Evolutionary conservation across 2,329 filamentous ascomycete genomes (phyloP), one percentile per base, ranked within the genome.

Genomic region (Pseudomassariella vexata): DNA sequence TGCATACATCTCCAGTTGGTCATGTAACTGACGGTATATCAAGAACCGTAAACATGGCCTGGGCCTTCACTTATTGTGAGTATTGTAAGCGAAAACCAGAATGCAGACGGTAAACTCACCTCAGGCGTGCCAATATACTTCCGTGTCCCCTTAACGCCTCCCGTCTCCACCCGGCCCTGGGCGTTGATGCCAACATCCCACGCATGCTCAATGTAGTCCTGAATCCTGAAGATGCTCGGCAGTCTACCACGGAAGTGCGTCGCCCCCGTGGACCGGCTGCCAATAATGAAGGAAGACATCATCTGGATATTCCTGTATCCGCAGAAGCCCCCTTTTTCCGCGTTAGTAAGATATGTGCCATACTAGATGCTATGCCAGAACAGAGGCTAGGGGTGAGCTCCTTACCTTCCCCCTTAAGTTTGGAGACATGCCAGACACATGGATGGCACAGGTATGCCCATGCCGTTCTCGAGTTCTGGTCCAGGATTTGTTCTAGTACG

Each of bases 101-200:
- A n/a, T n/a, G n/a, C n/a, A n/a, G n/a, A n/a, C n/a, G 14, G 24
- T 7, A 24, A 15, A 28, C 11, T 11, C 64, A 85, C 85, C 67
- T 96, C 90, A 7, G 86, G 80, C 2, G 90, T 95, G 11, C 90
- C 90, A 46, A 96, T 96, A 52, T 92, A 96, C 56, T 95, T 96
- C 38, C 92, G 76, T 0, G 89, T 95, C n/a, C 81, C 81, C 41
- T 68, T 76, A 41, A 96, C 84, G 1, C 88, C 87, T 3, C 90
- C 90, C 1, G 89, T 95, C 57, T 96, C 87, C 3, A 76, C 52
- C 20, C 85, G 73, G 4, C 84, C 86, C 26, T 78, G 70, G 3
- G 73, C 54, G 47, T 94, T 92, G 52, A 92, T 86, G 1, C 85
- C 88, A 50, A 69, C 70, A 49, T 94, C 85, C 90, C 90, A 96